Base-by-base conservation (phyloP, 2,329 filamentous ascomycete genomes). In the Ascochyta koolunga region DNA sequence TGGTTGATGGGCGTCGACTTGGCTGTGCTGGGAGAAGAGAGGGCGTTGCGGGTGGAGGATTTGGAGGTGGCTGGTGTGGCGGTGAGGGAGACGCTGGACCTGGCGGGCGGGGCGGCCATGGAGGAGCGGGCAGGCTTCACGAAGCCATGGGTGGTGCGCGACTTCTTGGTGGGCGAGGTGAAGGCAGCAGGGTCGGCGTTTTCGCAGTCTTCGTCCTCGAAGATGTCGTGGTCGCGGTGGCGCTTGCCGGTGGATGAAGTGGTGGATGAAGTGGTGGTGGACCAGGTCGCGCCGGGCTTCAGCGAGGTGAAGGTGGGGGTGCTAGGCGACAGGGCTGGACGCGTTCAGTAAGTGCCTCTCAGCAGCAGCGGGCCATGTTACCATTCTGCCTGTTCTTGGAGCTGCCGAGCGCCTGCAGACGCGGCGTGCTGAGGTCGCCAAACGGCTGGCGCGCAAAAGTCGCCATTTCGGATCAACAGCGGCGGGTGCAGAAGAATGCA, bases 331-430 rank as follows among this genome's bases (percentile, higher is more conserved):
- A 64, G 75, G 54, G 76, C 65, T 77, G 50, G 45, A 50, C 32
- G n/a, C 50, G 64, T 65, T 72, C 59, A 70, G 64, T 56, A 32
- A 37, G 18, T 15, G 22, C 16, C 45, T 46, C n/a, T n/a, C n/a
- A n/a, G n/a, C n/a, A n/a, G n/a, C 15, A 36, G 22, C 35, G 33
- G 19, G 29, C 42, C 21, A 22, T 50, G 47, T 56, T 56, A 84
- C 82, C 79, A 78, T 83, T 84, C 68, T 93, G 89, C 74, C 87
- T 82, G 75, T 93, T 93, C 80, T 92, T 93, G 44, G 88, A 77
- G 76, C 86, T 91, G 22, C 86, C 87, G 66, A 93, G 79, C 60
- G 80, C 85, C 74, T 91, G 88, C 22, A 93, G 80, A 63, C 90
- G 85, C 51, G 86, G 79, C 64, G 81, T 82, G 70, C 90, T 85